Evolutionary conservation across 1,284 basidiomycete species (phyloP), one percentile per base, ranked within the genome.

Genomic region (Rhodotorula sp.): DNA sequence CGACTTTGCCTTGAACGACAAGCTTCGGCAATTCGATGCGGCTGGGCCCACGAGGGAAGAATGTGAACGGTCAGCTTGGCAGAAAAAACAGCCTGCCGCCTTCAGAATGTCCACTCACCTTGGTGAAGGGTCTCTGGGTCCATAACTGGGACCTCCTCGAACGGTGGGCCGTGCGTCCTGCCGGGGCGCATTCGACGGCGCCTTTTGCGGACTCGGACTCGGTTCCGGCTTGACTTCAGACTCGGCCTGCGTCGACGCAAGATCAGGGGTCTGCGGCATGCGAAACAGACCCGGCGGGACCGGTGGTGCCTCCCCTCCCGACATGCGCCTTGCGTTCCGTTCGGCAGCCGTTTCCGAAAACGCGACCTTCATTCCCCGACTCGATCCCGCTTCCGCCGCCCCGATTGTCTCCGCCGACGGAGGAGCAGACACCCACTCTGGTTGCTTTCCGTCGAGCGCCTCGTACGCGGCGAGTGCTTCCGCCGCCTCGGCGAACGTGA

Each of bases 241-340:
- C 29, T 26, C 29, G 17, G 54, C 22, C 48, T 60, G 48, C 30
- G 45, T 37, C 33, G 60, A 42, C 10, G 37, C 7, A 10, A 42
- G 55, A 15, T 57, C 66, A 1, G 69, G 69, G 20, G 69, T 70
- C 8, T 62, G 59, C 8, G 65, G 30, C 4, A n/a, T 59, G 30
- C 65, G 49, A 45, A 70, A 70, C 37, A 70, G 46, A 14, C 57
- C 62, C 26, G 37, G 14, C 18, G 37, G 15, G n/a, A 42, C 14
- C 42, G 12, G 24, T 20, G 24, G 24, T 12, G 42, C 56, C 15
- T n/a, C 57, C 22, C 57, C 57, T 24, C 22, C 45, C 58, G 58
- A 48, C 15, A 37, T 29, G 18, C 58, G 58, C 24, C 45, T 22
- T 18, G 44, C 20, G 7, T 45, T 29, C 44, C 53, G 53, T 26